Conservation (phyloP, 352 stramenopile genomes). For the Globisporangium paddicum region DNA sequence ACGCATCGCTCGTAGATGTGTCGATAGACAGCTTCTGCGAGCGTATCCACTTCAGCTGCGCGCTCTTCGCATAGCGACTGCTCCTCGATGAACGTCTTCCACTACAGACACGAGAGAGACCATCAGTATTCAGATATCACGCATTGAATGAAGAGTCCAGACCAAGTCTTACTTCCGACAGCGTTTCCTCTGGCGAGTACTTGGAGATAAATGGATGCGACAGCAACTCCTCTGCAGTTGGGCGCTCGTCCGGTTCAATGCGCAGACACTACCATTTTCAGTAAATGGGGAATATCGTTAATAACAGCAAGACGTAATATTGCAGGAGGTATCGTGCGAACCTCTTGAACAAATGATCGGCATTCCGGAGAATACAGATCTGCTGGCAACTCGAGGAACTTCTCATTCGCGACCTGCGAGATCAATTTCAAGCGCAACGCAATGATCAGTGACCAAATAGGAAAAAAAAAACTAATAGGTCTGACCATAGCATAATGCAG, state of each 20-base stretch:
- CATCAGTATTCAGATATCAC: not conserved
- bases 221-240: slow-evolving; percentile 61
- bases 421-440: not conserved
- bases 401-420: slow-evolving; percentile 69
- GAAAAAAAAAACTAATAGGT: not conserved
- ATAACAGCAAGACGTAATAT: not conserved
- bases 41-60: slow-evolving; percentile 46
- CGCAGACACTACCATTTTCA: slow-evolving; percentile 40
- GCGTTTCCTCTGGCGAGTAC: slow-evolving; percentile 61
- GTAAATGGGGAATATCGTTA: not conserved
- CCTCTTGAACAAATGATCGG: slow-evolving; percentile 64
- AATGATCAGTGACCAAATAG: not conserved
- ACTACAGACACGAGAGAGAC: slow-evolving; percentile 28
- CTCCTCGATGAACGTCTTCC: slow-evolving; percentile 55
- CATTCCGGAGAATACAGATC: slow-evolving; percentile 68
- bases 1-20: slow-evolving; percentile 75
- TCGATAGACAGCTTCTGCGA: slow-evolving; percentile 72
- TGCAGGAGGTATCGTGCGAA: too few species aligned
- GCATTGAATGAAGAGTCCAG: not conserved
- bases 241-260: slow-evolving; percentile 60
- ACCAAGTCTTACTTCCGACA: slow-evolving; percentile 41
- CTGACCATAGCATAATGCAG: not conserved
- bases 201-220: slow-evolving; percentile 65
- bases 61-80: slow-evolving; percentile 56
- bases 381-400: slow-evolving; percentile 56